Percentiles rank a stretch among this genome's conserved stretches.
Conservation (phyloP, 176 grass and related monocot species). For the Dendrocalamus sinicus region DNA sequence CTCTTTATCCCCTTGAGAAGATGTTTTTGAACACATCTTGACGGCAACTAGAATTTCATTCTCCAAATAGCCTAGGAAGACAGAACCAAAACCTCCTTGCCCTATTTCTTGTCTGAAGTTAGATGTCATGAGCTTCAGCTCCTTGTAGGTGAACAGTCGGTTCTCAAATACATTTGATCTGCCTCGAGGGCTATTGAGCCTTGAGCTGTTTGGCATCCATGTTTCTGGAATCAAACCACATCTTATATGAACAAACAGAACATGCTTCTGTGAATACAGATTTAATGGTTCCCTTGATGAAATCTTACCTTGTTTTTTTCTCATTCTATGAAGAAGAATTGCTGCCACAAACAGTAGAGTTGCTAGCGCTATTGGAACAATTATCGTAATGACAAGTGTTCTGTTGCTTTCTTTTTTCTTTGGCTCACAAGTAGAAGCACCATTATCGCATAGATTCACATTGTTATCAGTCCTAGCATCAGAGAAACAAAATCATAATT, state of each 20-base stretch:
- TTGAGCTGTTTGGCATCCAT: conserved; percentile 27
- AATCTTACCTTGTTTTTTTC: conserved; percentile 41
- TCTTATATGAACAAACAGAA: background rate
- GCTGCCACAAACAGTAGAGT: conserved; percentile 40
- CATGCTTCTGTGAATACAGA: background rate
- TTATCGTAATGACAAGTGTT: conserved; percentile 39
- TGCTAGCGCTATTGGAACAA: conserved; percentile 31
- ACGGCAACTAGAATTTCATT: conserved; percentile 72
- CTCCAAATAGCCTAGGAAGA: conserved; percentile 65
- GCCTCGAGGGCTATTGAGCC: conserved; percentile 19
- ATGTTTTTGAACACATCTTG: conserved; percentile 55
- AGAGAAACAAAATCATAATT: background rate
- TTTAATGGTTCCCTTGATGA: background rate
- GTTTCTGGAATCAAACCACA: conserved; percentile 10
- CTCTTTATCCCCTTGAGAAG: conserved; percentile 60
- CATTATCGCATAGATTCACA: background rate
- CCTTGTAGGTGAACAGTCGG: conserved; percentile 64
- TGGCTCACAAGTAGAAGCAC: conserved; percentile 9
- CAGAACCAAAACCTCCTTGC: conserved; percentile 72
- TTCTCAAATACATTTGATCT: conserved; percentile 36
- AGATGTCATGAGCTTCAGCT: conserved; percentile 63
- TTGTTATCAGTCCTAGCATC: background rate
- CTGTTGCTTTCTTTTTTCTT: conserved; percentile 26
- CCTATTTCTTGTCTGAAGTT: conserved; percentile 72
- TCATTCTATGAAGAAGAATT: conserved; percentile 24